Evolutionary conservation across 2,329 filamentous ascomycete species (phyloP).

Genomic region (Xylariaceae sp.): DNA sequence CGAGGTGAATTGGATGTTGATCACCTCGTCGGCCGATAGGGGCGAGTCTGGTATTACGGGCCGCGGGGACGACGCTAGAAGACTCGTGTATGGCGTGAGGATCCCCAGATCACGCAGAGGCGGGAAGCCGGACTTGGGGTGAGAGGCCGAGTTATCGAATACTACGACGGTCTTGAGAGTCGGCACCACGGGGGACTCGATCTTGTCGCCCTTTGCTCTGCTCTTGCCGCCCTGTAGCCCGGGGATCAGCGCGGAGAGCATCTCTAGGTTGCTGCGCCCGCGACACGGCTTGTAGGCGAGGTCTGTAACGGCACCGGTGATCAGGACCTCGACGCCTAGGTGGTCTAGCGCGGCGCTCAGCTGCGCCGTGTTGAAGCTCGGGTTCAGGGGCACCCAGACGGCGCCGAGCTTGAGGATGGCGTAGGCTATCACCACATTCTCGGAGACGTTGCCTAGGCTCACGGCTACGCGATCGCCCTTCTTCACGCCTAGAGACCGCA

Average conservation of each 20-base stretch:
- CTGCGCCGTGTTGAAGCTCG: conserved; percentile 77
- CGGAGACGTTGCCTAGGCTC: conserved; percentile 77
- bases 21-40: conserved; percentile 61
- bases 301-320: conserved; percentile 86
- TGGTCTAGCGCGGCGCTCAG: conserved; percentile 74
- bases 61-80: conserved; percentile 37
- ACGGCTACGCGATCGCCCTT: conserved; percentile 85
- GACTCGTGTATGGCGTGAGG: conserved; percentile 43
- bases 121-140: conserved; percentile 43
- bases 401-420: conserved; percentile 93
- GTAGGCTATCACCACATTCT: conserved; percentile 82
- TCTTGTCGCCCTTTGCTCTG: conserved; percentile 20
- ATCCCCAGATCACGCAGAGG: conserved; percentile 36
- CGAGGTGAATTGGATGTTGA: conserved; percentile 96
- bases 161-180: conserved; percentile 67
- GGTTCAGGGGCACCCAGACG: conserved; percentile 88
- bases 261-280: conserved; percentile 50
- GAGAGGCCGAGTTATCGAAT: conserved; percentile 66
- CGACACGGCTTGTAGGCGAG: conserved; percentile 60
- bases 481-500: conserved; percentile 65
- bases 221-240: conserved; percentile 20
- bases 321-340: conserved; percentile 66
- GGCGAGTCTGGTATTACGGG: conserved; percentile 42
- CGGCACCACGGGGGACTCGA: conserved; percentile 54
- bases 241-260: conserved; percentile 45